Conservation (phyloP, 345 rosid genomes). For the Murraya paniculata region DNA sequence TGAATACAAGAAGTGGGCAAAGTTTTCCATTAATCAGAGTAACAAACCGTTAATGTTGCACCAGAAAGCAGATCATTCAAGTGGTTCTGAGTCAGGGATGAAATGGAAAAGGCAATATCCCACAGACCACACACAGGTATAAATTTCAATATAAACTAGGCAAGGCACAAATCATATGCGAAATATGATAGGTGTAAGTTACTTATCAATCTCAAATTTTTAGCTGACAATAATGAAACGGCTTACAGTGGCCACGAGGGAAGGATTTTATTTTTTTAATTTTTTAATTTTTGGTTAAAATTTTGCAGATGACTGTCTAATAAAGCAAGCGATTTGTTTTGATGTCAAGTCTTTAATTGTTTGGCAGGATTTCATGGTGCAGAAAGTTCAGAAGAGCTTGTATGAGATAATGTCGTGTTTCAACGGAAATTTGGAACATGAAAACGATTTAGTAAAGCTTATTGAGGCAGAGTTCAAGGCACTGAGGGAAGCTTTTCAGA, state of each 20-base stretch:
- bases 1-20: conserved; percentile 72
- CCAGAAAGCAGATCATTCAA: conserved; percentile 21
- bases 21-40: conserved; percentile 21
- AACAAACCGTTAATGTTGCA: conserved; percentile 7
- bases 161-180: neutral
- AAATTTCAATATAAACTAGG: neutral
- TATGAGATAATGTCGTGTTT: conserved; percentile 42
- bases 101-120: conserved; percentile 45
- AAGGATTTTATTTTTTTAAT: too few relatives aligned
- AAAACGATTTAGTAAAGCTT: conserved; percentile 39
- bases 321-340: neutral
- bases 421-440: conserved; percentile 30
- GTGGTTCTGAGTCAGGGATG: conserved; percentile 15
- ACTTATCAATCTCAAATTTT: neutral
- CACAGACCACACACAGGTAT: conserved; percentile 83
- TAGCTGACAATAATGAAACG: too few relatives aligned
- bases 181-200: neutral
- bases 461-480: conserved; percentile 40
- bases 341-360: neutral
- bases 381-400: conserved; percentile 51
- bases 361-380: conserved; percentile 61
- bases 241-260: too few relatives aligned
- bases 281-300: too few relatives aligned
- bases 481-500: conserved; percentile 37
- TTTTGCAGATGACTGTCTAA: neutral